Base-by-base conservation (phyloP, 192 early-diverging fungal species). In the Podila verticillata region DNA sequence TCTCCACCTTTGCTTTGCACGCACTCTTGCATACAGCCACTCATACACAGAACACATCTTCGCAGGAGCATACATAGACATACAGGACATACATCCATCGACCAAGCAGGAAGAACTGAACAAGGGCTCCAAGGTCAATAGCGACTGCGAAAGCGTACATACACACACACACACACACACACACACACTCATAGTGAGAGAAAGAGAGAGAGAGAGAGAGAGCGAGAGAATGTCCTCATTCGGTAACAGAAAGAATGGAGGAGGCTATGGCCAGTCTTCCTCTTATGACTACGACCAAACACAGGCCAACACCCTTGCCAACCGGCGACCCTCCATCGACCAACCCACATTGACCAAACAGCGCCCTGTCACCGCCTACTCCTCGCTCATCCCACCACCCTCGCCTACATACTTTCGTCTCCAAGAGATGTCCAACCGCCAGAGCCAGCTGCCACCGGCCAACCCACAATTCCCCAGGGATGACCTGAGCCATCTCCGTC, bases 271-370 rank as follows among this genome's bases (percentile, higher is more conserved):
- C 66, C 30, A 29, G 35, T 47, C 58, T 7, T 66, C 65, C 10
- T 57, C 65, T 13, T 61, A 78, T 47, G 65, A 68, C 66, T 59
- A 64, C 26, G 31, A 34, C 24, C 35, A 34, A 28, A 80, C 77
- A 28, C 65, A 70, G 19, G 69, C 77, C 47, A 80, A 80, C 48
- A 80, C 77, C 28, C 77, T 80, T 47, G 77, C 77, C 61, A 80
- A 80, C 66, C 71, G 77, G 48, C 65, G 77, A 2, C 35, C 34
- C 29, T 70, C 68, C 26, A 58, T 48, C 36, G 77, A 80, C 66
- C 66, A 70, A n/a, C 35, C 48, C 17, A 36, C 63, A 12, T 4
- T 70, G 12, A 24, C 57, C 26, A 79, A 79, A 48, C 75, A 79
- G 59, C 68, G 75, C 6, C 75, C 75, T 51, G n/a, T 72, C 64